Base-by-base conservation (phyloP, 768 basidiomycete species). In the Naganishia onofrii region DNA sequence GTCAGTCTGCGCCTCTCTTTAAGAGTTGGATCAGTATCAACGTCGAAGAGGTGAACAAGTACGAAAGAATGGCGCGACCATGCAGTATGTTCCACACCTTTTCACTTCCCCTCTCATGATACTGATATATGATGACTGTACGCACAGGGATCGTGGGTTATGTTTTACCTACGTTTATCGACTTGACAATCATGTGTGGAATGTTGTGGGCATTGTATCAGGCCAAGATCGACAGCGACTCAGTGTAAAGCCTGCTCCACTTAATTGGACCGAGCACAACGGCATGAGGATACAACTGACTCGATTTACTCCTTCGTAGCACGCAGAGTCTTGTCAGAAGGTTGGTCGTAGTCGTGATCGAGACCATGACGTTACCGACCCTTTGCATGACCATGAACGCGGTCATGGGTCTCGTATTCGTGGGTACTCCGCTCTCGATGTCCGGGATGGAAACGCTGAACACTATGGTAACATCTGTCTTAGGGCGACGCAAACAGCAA, bases 401-500 rank as follows among this genome's bases (percentile, higher is more conserved):
- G 15, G 31, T 31, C 21, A 68, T 68, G 67, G 44, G 56, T 42
- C 46, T 68, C 5, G 55, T 44, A 19, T 68, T 58, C 23, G 67
- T 68, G 23, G 26, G 67, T 51, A n/a, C 28, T 51, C 13, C 29
- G 36, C 46, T n/a, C 26, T 13, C 7, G 7, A 3, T 21, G 29
- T 23, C 32, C 23, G 42, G 42, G 42, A 7, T 23, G 19, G 4
- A 23, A 68, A 32, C 8, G 54, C 21, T 38, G 13, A 42, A 42
- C 28, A 26, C 7, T 31, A 2, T 68, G 9, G 2, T 26, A 1
- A 2, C 19, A 28, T 38, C 21, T 56, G 3, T n/a, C 48, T n/a
- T 26, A 68, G 67, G 67, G 67, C 31, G 67, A 68, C 36, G 67
- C 67, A 13, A 57, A 68, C 28, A 54, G 67, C 17, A 68, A 68